phyloP scores from a whole-genome alignment of 805 yeast genomes.

The Novakomyces olei region DNA sequence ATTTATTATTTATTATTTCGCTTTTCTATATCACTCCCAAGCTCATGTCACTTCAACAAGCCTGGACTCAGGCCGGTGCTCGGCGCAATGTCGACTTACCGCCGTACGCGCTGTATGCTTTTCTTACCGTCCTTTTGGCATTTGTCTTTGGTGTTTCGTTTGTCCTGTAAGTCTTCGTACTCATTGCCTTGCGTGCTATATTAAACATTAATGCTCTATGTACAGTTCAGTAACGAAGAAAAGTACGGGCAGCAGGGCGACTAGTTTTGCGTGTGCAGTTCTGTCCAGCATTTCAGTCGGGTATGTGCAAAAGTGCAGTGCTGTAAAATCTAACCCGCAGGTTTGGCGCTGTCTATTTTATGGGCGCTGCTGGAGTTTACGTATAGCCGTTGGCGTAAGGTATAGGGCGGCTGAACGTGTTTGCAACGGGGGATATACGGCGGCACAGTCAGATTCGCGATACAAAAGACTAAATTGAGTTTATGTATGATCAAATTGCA shows the following conservation, averaged over 20 bases:
- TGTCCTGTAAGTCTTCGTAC: background rate
- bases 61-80: no score
- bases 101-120: no score
- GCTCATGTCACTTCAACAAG: no score
- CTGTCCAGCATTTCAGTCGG: slow-evolving; percentile 6
- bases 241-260: slow-evolving; percentile 6
- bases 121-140: no score
- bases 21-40: no score
- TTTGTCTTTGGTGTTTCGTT: no score
- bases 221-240: slow-evolving; percentile 4
- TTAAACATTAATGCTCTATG: background rate
- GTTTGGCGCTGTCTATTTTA: slow-evolving; percentile 10
- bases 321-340: slow-evolving; percentile 4
- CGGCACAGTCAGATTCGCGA: no score
- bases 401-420: background rate
- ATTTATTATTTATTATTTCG: no score
- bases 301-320: background rate
- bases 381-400: slow-evolving; percentile 3
- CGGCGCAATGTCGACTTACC: no score
- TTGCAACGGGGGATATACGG: background rate
- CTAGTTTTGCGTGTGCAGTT: slow-evolving; percentile 8
- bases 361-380: slow-evolving; percentile 13
- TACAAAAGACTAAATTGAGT: background rate
- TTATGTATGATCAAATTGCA: background rate
- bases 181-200: background rate